Base-by-base conservation (phyloP, 2,329 filamentous ascomycete genomes). In the Fragosphaeria purpurea region DNA sequence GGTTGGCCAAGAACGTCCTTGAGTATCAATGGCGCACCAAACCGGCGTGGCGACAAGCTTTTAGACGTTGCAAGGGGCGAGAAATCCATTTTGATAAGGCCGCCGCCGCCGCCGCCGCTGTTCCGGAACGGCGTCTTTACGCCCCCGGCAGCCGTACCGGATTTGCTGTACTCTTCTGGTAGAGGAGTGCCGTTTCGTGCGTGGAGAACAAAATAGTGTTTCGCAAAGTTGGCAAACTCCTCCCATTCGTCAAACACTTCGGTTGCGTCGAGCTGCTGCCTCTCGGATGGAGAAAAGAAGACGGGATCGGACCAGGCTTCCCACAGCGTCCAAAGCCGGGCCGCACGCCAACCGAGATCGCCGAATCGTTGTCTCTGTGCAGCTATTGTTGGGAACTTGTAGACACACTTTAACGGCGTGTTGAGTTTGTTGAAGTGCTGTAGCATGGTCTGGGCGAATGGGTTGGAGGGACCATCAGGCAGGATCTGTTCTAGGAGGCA, bases 161-260 rank as follows among this genome's bases (percentile, higher is more conserved):
- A 37, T 37, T 37, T 37, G 7, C 11, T 11, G 10, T 13, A n/a
- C 5, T 12, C 13, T 33, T 34, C 22, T 6, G 31, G 31, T 2
- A 41, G 8, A 4, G 11, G 11, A 7, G 13, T 2, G 7, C 41
- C 55, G 33, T 55, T 79, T 41, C 70, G 74, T 11, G 88, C 87
- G 47, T 80, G 72, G 7, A 95, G 72, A 42, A 96, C 68, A 58
- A 90, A 86, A 65, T 95, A 95, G 65, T 96, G 90, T 37, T 82
- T 82, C 2, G 79, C 81, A 64, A 94, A 95, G 1, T 95, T 71
- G 3, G 85, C 82, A 62, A 96, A 89, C 60, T 96, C 91, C 65
- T 97, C 91, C 88, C 88, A 95, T 66, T 96, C 90, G 64, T 97
- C 91, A 62, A 97, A 96, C 1, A 85, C 81, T 61, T 96, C 91